Percentiles rank a stretch among this genome's conserved stretches.
Evolutionary conservation across 1,139 yeast genomes (phyloP).

Genomic region (Scheffersomyces segobiensis): DNA sequence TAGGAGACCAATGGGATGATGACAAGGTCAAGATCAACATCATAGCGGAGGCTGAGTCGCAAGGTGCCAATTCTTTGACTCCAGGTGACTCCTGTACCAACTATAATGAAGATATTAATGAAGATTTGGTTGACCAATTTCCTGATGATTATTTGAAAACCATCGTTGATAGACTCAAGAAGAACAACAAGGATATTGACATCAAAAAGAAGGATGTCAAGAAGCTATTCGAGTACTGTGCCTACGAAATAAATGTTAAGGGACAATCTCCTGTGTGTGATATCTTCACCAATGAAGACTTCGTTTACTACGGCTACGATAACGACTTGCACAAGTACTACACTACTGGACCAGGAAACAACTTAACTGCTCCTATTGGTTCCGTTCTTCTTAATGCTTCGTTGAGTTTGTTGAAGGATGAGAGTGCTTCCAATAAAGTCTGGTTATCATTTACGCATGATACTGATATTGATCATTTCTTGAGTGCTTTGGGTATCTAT

Average conservation of each 20-base stretch:
- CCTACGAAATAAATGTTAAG: constrained; percentile 51
- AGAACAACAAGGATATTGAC: constrained; percentile 24
- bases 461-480: constrained; percentile 29
- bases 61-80: constrained; percentile 34
- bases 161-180: constrained; percentile 18
- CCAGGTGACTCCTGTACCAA: constrained; percentile 26
- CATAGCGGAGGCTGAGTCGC: constrained; percentile 24
- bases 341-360: constrained; percentile 52
- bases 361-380: constrained; percentile 43
- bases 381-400: constrained; percentile 53
- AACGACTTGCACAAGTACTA: constrained; percentile 49
- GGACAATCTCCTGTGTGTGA: constrained; percentile 53
- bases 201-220: constrained; percentile 41
- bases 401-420: constrained; percentile 38
- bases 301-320: constrained; percentile 42
- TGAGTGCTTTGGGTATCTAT: constrained; percentile 25
- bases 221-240: constrained; percentile 46
- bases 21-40: constrained; percentile 19
- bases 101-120: constrained; percentile 13
- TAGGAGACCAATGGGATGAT: constrained; percentile 14
- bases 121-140: constrained; percentile 12
- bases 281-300: constrained; percentile 53
- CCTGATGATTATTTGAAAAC: constrained; percentile 16
- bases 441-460: constrained; percentile 31
- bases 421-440: constrained; percentile 19